Percentiles rank a stretch among this genome's conserved stretches.
phyloP scores from a whole-genome alignment of 148 eudicot genomes.

The Arctostaphylos glauca region DNA sequence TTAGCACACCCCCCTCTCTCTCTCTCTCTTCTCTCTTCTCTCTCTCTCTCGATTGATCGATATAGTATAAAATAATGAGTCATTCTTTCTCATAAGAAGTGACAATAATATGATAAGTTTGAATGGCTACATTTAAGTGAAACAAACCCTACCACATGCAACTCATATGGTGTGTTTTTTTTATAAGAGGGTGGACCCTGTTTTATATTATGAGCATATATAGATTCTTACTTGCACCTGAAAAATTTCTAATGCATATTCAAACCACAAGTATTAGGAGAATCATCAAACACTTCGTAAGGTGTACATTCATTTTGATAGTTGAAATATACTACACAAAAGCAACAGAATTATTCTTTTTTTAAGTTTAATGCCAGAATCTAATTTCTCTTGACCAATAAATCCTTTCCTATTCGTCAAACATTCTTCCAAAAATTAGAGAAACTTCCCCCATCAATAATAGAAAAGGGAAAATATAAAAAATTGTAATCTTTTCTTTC shows the following conservation, averaged over 20 bases:
- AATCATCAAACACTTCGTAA: background rate
- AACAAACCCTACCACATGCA: constrained; percentile 33
- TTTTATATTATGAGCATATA: background rate
- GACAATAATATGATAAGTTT: constrained; percentile 7
- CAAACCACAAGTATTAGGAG: background rate
- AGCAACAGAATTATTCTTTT: background rate
- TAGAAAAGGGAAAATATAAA: background rate
- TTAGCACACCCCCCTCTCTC: background rate
- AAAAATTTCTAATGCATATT: background rate
- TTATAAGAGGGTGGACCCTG: constrained; percentile 8
- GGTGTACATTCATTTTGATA: background rate
- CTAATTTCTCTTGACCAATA: no score
- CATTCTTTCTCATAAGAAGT: constrained; percentile 11
- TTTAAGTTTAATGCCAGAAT: background rate
- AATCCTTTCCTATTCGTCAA: background rate
- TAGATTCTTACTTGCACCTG: constrained; percentile 20
- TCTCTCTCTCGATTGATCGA: background rate
- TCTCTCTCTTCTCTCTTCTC: background rate
- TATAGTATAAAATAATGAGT: background rate
- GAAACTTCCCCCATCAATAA: background rate
- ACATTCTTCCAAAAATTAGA: background rate
- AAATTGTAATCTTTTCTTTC: background rate
- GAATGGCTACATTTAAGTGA: constrained; percentile 18
- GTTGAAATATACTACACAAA: background rate
- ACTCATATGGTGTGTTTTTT: constrained; percentile 27